A percentile compares a stretch with the other conserved stretches of the same genome.
Conservation (phyloP, 2,329 filamentous ascomycete genomes). For the Trichoderma oligosporum region DNA sequence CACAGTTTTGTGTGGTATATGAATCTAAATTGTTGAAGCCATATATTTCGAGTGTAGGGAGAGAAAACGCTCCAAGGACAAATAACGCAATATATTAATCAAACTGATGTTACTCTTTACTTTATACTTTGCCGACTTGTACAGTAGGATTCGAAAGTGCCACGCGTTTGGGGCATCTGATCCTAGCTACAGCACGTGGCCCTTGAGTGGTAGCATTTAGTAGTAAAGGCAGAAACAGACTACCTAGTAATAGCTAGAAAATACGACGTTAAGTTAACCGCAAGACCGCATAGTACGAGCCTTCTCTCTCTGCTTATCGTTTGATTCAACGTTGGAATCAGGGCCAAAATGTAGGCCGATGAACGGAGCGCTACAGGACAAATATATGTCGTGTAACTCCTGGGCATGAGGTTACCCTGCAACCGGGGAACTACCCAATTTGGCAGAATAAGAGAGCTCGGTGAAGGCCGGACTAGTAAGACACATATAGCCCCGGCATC, state of each 20-base stretch:
- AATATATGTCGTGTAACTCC: background rate
- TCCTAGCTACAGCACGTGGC: background rate
- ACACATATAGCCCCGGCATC: too few relatives aligned
- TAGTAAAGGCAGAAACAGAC: too few relatives aligned
- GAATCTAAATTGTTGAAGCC: background rate
- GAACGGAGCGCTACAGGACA: too few relatives aligned
- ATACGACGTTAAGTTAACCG: background rate
- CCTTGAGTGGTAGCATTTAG: background rate
- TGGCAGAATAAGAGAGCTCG: background rate
- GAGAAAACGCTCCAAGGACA: too few relatives aligned
- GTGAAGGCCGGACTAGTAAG: background rate
- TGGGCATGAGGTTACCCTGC: slow-evolving; percentile 8
- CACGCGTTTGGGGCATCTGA: background rate
- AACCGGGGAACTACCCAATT: background rate
- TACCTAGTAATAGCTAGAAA: background rate
- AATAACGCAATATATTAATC: too few relatives aligned
- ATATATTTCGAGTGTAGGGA: too few relatives aligned
- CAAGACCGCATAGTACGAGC: background rate
- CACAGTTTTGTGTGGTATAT: background rate
- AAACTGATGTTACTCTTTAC: too few relatives aligned
- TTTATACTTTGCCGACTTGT: background rate
- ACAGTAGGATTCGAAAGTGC: background rate
- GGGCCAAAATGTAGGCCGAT: too few relatives aligned
- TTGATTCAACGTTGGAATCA: too few relatives aligned
- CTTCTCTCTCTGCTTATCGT: background rate